Conservation (phyloP, 2,329 filamentous ascomycete genomes). For the Clonostachys sp. region DNA sequence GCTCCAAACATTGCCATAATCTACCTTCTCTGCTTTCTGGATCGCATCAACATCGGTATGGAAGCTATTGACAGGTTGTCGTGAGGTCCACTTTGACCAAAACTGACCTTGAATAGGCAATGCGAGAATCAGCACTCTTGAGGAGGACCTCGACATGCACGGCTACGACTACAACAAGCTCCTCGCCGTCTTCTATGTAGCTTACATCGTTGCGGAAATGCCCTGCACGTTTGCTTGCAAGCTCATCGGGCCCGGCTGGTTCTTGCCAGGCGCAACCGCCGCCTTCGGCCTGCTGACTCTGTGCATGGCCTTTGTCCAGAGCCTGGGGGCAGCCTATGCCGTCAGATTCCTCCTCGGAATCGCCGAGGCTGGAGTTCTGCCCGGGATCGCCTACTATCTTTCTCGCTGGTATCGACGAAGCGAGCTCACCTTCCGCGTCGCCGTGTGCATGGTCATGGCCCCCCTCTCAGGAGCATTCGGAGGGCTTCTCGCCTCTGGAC, state of each 20-base stretch:
- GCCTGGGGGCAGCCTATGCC: slow-evolving; percentile 33
- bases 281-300: slow-evolving; percentile 55
- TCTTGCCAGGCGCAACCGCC: slow-evolving; percentile 51
- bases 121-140: slow-evolving; percentile 29
- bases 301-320: slow-evolving; percentile 56
- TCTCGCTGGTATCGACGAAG: slow-evolving; percentile 58
- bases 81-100: background rate
- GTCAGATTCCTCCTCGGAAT: too few relatives aligned
- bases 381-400: slow-evolving; percentile 50
- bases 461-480: slow-evolving; percentile 64
- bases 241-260: slow-evolving; percentile 61
- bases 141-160: slow-evolving; percentile 24
- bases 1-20: slow-evolving; percentile 26
- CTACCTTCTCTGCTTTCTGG: slow-evolving; percentile 28
- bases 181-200: slow-evolving; percentile 12
- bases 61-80: background rate
- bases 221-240: slow-evolving; percentile 60
- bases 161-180: slow-evolving; percentile 30
- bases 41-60: slow-evolving; percentile 28
- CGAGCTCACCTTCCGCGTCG: slow-evolving; percentile 59
- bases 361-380: too few relatives aligned
- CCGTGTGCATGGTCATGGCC: slow-evolving; percentile 62
- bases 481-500: slow-evolving; percentile 57
- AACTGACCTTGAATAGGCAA: slow-evolving; percentile 13
- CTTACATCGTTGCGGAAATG: slow-evolving; percentile 32